Percentiles rank a stretch among this genome's conserved stretches.
Evolutionary conservation across 129 eudicot genomes (phyloP).

Genomic region (Lactuca saligna): DNA sequence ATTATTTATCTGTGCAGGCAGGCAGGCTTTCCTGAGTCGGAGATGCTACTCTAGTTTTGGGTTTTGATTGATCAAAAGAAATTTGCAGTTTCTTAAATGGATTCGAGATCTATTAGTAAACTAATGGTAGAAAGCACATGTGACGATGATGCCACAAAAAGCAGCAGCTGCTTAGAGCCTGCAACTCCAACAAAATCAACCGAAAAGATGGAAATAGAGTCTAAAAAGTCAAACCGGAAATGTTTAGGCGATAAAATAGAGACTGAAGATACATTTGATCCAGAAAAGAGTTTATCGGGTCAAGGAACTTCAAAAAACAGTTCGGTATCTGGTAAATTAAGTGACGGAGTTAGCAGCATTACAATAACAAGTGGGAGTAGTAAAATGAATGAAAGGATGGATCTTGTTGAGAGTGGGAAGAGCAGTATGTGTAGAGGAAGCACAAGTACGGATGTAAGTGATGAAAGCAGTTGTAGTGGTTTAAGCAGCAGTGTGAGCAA

Average conservation of each 20-base stretch:
- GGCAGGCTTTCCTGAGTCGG: conserved; percentile 26
- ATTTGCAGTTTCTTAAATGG: conserved; percentile 39
- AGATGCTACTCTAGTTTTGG: conserved; percentile 23
- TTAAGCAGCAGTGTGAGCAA: conserved; percentile 66
- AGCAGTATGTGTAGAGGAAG: conserved; percentile 78
- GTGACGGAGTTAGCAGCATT: conserved; percentile 43
- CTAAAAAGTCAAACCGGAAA: conserved; percentile 30
- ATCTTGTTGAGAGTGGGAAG: conserved; percentile 66
- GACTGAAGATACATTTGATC: conserved; percentile 27
- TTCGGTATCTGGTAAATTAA: neutral
- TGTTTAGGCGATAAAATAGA: conserved; percentile 12
- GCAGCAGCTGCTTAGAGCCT: conserved; percentile 35
- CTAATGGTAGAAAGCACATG: conserved; percentile 30
- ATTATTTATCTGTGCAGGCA: neutral
- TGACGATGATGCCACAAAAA: too few relatives aligned
- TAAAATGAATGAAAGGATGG: conserved; percentile 44
- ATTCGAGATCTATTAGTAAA: conserved; percentile 50
- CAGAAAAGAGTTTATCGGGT: conserved; percentile 38
- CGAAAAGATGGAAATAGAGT: conserved; percentile 30
- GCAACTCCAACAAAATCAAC: conserved; percentile 30
- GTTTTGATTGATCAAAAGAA: conserved; percentile 16
- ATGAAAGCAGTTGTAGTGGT: conserved; percentile 79
- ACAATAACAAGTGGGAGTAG: conserved; percentile 53
- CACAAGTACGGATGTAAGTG: conserved; percentile 73
- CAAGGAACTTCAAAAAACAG: neutral